phyloP scores from a whole-genome alignment of 2,329 filamentous ascomycete genomes.

The Neofusicoccum parvum region DNA sequence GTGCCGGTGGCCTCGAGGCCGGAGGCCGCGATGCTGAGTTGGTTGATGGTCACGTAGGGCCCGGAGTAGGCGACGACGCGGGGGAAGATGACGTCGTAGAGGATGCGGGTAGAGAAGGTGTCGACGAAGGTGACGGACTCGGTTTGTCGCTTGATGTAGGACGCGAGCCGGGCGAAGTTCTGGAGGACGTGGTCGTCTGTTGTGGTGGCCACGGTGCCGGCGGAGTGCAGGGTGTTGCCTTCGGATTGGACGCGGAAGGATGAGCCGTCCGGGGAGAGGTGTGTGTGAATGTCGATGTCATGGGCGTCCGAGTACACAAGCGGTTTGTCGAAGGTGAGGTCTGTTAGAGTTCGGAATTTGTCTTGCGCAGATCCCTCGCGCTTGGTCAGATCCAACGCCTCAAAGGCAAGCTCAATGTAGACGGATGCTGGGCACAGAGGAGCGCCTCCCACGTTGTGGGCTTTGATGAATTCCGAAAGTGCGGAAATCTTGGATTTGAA shows the following conservation, averaged over 20 bases:
- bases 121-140: constrained; percentile 24
- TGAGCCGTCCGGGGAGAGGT: background rate
- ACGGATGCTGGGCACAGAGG: constrained; percentile 20
- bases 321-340: constrained; percentile 16
- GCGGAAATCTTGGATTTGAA: background rate
- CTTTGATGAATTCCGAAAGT: constrained; percentile 17
- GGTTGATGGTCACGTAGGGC: constrained; percentile 30
- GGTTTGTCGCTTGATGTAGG: constrained; percentile 19
- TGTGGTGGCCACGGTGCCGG: background rate
- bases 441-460: constrained; percentile 16
- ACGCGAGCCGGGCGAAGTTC: background rate
- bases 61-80: constrained; percentile 33
- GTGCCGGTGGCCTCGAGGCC: constrained; percentile 21
- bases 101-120: constrained; percentile 28
- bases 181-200: background rate
- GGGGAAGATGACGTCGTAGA: constrained; percentile 36
- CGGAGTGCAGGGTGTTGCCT: constrained; percentile 1
- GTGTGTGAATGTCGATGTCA: background rate
- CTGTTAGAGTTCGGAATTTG: background rate
- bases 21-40: constrained; percentile 29
- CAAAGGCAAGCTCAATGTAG: constrained; percentile 14
- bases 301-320: constrained; percentile 6
- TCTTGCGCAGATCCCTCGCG: background rate
- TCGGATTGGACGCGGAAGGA: constrained; percentile 12
- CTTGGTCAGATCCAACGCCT: background rate